Base-by-base conservation (phyloP, 2,329 filamentous ascomycete genomes). In the Emergomyces orientalis region DNA sequence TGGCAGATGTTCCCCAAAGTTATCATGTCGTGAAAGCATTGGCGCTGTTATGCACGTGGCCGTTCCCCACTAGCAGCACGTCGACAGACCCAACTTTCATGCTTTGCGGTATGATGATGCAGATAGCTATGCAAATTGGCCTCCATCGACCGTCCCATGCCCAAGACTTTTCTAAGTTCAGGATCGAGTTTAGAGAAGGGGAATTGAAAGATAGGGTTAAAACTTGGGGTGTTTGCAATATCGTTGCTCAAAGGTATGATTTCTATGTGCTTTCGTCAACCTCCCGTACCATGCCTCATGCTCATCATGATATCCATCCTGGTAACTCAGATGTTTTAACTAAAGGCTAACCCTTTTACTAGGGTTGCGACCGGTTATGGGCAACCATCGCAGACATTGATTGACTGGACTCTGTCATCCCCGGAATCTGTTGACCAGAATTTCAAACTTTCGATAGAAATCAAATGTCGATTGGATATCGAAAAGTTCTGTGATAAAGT, bases 281-380 rank as follows among this genome's bases (percentile, higher is more conserved):
- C 19, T 56, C 19, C 32, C 17, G 27, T 39, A 37, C 9, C 13
- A 22, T 11, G 34, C 47, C 14, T 41, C 22, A 43, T 43, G 22
- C 37, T 4, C 8, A 25, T 25, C n/a, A 25, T 25, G 9, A 39
- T 39, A 37, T 17, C 37, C 4, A 47, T 22, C 22, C 19, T 9
- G 19, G 43, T 47, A 6, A 19, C 22, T 61, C 19, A 58, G 34
- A 11, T 17, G 3, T 62, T 34, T 11, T 60, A 63, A 59, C 68
- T 19, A 49, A 65, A 68, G 43, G 14, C 30, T 64, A 25, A 45
- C 41, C 6, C 17, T 47, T 17, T 34, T n/a, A 47, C 13, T 63
- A 85, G 82, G 60, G 84, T 88, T 63, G 84, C 84, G 19, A 88
- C 84, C n/a, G 84, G 84, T n/a, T 84, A 87, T 70, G 86, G 86